Conservation (phyloP, 1,284 basidiomycete species). For the Ustilago loliicola region DNA sequence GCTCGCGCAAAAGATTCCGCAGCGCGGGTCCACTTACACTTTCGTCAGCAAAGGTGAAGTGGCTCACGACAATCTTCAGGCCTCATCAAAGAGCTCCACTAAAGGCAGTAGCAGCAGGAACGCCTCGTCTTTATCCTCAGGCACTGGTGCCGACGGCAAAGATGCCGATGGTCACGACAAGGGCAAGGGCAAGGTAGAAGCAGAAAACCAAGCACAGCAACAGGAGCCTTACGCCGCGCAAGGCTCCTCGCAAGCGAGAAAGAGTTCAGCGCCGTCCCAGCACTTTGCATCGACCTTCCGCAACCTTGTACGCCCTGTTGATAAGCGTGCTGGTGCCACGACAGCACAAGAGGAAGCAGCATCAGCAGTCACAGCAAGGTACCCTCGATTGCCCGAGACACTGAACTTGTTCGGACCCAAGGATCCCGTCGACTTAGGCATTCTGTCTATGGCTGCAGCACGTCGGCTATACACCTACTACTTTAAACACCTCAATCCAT, state of each 20-base stretch:
- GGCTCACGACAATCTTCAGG: slow-evolving; percentile 42
- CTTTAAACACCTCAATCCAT: slow-evolving; percentile 47
- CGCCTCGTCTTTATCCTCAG: slow-evolving; percentile 6
- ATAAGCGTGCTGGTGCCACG: slow-evolving; percentile 31
- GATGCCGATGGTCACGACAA: not conserved
- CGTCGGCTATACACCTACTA: slow-evolving; percentile 45
- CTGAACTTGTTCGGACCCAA: slow-evolving; percentile 37
- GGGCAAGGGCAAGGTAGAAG: slow-evolving; percentile 14
- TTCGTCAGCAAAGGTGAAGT: slow-evolving; percentile 55
- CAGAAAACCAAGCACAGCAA: not conserved
- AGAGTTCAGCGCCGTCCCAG: slow-evolving; percentile 27
- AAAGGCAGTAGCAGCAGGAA: slow-evolving; percentile 14
- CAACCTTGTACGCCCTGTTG: slow-evolving; percentile 46
- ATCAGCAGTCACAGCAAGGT: slow-evolving; percentile 34
- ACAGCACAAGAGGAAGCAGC: slow-evolving; percentile 31
- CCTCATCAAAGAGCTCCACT: slow-evolving; percentile 24
- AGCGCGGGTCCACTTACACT: slow-evolving; percentile 53
- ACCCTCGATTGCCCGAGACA: slow-evolving; percentile 37
- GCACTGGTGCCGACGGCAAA: not conserved
- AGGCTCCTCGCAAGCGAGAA: slow-evolving; percentile 9
- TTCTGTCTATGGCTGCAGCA: slow-evolving; percentile 41
- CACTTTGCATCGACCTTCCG: slow-evolving; percentile 47
- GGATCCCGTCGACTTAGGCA: slow-evolving; percentile 45
- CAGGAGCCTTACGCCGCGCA: not conserved
- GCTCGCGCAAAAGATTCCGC: slow-evolving; percentile 48